Base-by-base conservation (phyloP, 257 asterid genomes). In the Ehretia macrophylla region DNA sequence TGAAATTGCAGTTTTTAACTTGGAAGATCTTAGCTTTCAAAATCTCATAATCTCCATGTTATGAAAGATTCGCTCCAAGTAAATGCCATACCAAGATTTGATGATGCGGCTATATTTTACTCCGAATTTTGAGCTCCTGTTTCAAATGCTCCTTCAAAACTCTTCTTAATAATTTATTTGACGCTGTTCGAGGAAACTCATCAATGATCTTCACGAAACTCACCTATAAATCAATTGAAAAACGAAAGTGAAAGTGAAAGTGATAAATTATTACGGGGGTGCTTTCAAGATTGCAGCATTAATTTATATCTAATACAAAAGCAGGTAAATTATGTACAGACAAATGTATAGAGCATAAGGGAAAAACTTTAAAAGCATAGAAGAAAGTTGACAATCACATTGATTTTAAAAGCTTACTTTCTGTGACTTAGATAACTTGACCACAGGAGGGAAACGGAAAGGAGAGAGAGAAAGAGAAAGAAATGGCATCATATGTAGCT, bases 131-230 rank as follows among this genome's bases (percentile, higher is more conserved):
- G 65, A 81, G 79, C 69, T 82, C 87, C 72, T 71, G 74, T 82
- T 79, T 91, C 77, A 90, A 50, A 56, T 81, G 83, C 63, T 85
- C 86, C 68, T 94, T 84, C 81, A 91, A 46, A 59, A 77, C 90
- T 71, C 98, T 82, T 68, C 95, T 66, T 64, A 91, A 45, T 32
- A 91, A 70, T 62, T 91, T 91, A 66, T 88, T 88, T n/a, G 98
- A 88, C 27, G 97, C 89, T 0, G 95, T 91, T 63, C 97, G 83
- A 64, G 98, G 98, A 62, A 91, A 85, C 39, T 71, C 87, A 1
- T 81, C 67, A 11, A 82, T 77, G 47, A 88, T 79, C 77, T 78
- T 85, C 65, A 91, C 95, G 10, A 67, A 69, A 35, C 85, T 78
- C 72, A 84, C 96, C 96, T 90, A 72, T 53, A 61, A 27, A 61